Evolutionary conservation across 352 stramenopile species (phyloP).

Genomic region (Phytophthora nicotianae): DNA sequence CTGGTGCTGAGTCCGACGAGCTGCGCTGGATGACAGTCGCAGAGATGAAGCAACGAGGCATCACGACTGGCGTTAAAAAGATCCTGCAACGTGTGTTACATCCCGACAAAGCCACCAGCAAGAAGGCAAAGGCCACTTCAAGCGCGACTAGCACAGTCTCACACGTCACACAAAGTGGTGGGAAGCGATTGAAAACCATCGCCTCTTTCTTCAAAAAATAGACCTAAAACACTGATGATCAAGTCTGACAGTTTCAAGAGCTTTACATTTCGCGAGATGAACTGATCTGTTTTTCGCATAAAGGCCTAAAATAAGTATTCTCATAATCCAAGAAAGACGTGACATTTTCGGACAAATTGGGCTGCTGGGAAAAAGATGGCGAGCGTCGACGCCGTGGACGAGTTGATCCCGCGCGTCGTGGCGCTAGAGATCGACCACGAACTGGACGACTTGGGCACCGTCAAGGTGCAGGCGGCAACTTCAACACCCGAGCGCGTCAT

Average conservation of each 20-base stretch:
- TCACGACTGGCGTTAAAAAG: conserved; percentile 90
- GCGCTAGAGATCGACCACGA: conserved; percentile 29
- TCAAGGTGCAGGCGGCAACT: conserved; percentile 20
- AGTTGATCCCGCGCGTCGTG: conserved; percentile 23
- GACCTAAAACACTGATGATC: conserved; percentile 25
- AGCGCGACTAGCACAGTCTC: conserved; percentile 22
- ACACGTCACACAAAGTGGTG: conserved; percentile 47
- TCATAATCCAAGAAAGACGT: conserved; percentile 17
- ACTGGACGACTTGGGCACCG: conserved; percentile 5
- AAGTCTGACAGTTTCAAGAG: conserved; percentile 15
- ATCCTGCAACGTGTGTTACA: conserved; percentile 67
- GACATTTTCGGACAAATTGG: conserved; percentile 6
- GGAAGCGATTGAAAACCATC: conserved; percentile 65
- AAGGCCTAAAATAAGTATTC: conserved; percentile 13
- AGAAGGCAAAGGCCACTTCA: conserved; percentile 18
- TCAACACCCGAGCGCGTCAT: conserved; percentile 46
- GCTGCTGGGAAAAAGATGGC: conserved; percentile 18
- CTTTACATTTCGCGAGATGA: too few relatives aligned
- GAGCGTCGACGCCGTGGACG: conserved; percentile 11
- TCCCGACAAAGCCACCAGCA: conserved; percentile 12
- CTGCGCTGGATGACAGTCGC: conserved; percentile 77
- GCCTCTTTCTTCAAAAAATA: conserved; percentile 74
- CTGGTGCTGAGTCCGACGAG: conserved; percentile 14
- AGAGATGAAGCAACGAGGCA: conserved; percentile 80
- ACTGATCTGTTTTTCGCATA: too few relatives aligned